Conservation (phyloP, 2,329 filamentous ascomycete genomes). For the Byssochlamys sp. region DNA sequence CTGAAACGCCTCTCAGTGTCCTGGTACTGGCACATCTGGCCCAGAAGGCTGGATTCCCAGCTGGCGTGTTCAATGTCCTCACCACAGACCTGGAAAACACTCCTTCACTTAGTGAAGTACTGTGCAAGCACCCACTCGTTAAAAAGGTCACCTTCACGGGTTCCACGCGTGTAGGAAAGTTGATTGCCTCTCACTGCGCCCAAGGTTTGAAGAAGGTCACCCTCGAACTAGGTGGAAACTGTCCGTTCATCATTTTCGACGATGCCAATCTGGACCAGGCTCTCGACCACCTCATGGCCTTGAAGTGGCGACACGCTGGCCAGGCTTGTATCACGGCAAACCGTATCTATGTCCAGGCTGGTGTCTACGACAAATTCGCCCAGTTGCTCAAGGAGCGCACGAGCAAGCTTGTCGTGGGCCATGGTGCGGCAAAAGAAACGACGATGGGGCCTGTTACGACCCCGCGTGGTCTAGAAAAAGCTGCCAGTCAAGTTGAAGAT, state of each 20-base stretch:
- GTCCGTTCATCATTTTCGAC: slow-evolving; percentile 55
- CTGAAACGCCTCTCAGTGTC: slow-evolving; percentile 54
- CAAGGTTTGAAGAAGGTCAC: slow-evolving; percentile 56
- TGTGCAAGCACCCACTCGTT: slow-evolving; percentile 48
- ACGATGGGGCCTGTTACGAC: slow-evolving; percentile 55
- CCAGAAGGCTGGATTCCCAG: slow-evolving; percentile 46
- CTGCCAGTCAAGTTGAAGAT: slow-evolving; percentile 51
- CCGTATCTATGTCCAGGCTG: slow-evolving; percentile 36
- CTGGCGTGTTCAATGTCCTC: slow-evolving; percentile 52
- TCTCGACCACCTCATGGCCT: slow-evolving; percentile 28
- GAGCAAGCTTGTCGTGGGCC: slow-evolving; percentile 47
- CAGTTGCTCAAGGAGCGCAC: slow-evolving; percentile 46
- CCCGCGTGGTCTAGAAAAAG: slow-evolving; percentile 47
- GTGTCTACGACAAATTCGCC: slow-evolving; percentile 44
- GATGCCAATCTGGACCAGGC: slow-evolving; percentile 51
- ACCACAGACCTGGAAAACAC: slow-evolving; percentile 41
- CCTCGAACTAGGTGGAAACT: slow-evolving; percentile 56
- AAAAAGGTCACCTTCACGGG: slow-evolving; percentile 56
- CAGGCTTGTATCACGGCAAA: slow-evolving; percentile 40
- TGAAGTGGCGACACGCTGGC: slow-evolving; percentile 36
- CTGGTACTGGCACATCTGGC: slow-evolving; percentile 46
- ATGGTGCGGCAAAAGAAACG: slow-evolving; percentile 45
- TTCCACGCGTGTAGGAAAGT: slow-evolving; percentile 52
- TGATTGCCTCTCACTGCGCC: slow-evolving; percentile 51
- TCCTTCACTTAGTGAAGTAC: slow-evolving; percentile 34